phyloP scores from a whole-genome alignment of 2,329 filamentous ascomycete genomes.

The Neofusicoccum kwambonambiense region DNA sequence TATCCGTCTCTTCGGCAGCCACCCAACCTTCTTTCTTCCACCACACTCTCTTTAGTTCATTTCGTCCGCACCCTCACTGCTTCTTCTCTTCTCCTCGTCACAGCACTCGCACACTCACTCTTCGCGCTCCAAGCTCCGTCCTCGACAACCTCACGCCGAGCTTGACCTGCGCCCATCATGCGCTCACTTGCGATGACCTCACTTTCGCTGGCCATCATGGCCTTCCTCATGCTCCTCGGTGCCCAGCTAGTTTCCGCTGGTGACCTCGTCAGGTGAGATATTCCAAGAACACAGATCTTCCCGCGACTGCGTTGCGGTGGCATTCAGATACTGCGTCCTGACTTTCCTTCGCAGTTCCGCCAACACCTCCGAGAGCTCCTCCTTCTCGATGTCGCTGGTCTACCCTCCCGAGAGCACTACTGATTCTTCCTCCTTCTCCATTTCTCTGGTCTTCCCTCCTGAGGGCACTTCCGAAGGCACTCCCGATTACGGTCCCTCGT shows the following conservation, averaged over 20 bases:
- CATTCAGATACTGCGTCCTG: background rate
- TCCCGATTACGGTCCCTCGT: no score
- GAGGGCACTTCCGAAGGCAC: background rate
- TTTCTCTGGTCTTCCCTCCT: background rate
- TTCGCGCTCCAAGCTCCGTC: background rate
- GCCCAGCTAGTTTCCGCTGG: background rate
- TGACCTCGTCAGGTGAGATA: background rate
- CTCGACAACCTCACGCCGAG: background rate
- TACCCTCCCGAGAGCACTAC: no score
- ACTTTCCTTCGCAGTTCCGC: background rate
- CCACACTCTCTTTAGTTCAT: background rate
- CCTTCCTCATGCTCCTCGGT: background rate
- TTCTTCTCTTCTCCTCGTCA: background rate
- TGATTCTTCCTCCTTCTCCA: no score
- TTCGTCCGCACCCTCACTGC: background rate
- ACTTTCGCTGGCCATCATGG: background rate
- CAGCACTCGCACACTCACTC: background rate
- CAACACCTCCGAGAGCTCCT: background rate
- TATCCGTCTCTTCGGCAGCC: background rate
- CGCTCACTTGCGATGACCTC: background rate
- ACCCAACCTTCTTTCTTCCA: background rate
- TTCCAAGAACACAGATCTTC: background rate
- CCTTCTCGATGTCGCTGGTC: no score
- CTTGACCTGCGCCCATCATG: background rate
- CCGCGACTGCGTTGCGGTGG: no score